Conservation (phyloP, 495 filamentous ascomycete genomes). For the Astrothelium macrocarpum region DNA sequence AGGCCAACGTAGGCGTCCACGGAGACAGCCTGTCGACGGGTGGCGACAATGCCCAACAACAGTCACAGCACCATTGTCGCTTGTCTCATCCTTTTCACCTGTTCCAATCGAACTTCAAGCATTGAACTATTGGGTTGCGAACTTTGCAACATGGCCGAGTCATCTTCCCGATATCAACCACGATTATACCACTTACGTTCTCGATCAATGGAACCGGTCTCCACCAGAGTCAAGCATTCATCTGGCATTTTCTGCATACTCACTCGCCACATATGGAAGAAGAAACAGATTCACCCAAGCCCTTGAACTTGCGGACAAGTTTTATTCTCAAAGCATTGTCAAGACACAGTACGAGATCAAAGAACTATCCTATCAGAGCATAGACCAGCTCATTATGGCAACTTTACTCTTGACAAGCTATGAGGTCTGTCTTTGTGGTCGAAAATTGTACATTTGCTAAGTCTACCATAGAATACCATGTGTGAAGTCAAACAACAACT, state of each 20-base stretch:
- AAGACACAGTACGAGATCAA: slow-evolving; percentile 1
- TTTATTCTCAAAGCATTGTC: slow-evolving; percentile 19
- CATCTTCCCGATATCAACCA: slow-evolving; percentile 18
- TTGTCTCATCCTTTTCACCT: slow-evolving; percentile 1
- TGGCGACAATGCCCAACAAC: neutral
- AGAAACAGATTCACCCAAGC: slow-evolving; percentile 12
- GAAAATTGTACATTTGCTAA: neutral
- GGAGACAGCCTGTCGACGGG: too few relatives aligned
- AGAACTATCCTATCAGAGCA: slow-evolving; percentile 20
- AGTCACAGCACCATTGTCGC: neutral
- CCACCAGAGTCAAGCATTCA: slow-evolving; percentile 23
- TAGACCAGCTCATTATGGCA: slow-evolving; percentile 27
- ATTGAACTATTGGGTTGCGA: slow-evolving; percentile 9
- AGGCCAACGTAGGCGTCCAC: slow-evolving; percentile 27
- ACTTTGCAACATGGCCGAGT: slow-evolving; percentile 12
- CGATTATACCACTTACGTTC: slow-evolving; percentile 22
- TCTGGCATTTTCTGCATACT: slow-evolving; percentile 26
- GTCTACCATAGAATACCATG: slow-evolving; percentile 14
- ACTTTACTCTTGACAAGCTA: slow-evolving; percentile 28
- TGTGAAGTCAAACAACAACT: neutral
- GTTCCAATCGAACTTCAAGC: slow-evolving; percentile 6
- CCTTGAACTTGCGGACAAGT: slow-evolving; percentile 14
- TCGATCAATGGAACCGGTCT: slow-evolving; percentile 14
- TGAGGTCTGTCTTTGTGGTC: slow-evolving; percentile 17
- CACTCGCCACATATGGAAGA: slow-evolving; percentile 26